Base-by-base conservation (phyloP, 495 filamentous ascomycete genomes). In the Entonaema liquescens region DNA sequence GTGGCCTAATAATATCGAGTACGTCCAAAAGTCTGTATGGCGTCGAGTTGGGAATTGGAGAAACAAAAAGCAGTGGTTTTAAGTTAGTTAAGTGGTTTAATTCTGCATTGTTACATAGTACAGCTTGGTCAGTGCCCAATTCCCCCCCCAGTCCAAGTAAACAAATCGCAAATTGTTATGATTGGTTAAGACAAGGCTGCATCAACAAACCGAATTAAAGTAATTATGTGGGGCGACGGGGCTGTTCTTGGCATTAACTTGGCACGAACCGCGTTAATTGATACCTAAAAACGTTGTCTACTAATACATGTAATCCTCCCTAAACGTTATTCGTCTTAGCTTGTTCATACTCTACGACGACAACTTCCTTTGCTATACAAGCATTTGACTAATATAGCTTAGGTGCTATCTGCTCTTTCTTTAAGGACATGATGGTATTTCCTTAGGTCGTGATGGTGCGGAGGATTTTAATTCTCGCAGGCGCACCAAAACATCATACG, bases 401-500 rank as follows among this genome's bases (percentile, higher is more conserved):
- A 12, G n/a, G 44, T 17, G 17, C 0, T 21, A 15, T 63, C 17
- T 15, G 33, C 52, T 49, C 36, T n/a, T 1, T 31, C 13, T 15
- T 28, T n/a, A 3, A 42, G 2, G 2, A 26, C 56, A 66, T 31
- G 2, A 71, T 65, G 68, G 26, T 59, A 64, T 31, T 33, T 13
- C 44, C 17, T 40, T 53, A 49, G 40, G 33, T 70, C 59, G 65
- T 50, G 35, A 88, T 88, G 87, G 69, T 83, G 59, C 63, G 50
- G 64, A 85, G 83, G 65, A 70, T 84, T 42, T 78, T 90, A 53
- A 86, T 92, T 57, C 81, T 91, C 40, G 77, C 87, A 64, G 91
- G 91, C 6, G 89, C 90, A 17, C 91, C 91, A 26, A 82, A 86
- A 25, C 70, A 73, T 19, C 71, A 68, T 38, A 79, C 78, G 29